Base-by-base conservation (phyloP, 2,329 filamentous ascomycete genomes). In the Aspergillus vadensis region DNA sequence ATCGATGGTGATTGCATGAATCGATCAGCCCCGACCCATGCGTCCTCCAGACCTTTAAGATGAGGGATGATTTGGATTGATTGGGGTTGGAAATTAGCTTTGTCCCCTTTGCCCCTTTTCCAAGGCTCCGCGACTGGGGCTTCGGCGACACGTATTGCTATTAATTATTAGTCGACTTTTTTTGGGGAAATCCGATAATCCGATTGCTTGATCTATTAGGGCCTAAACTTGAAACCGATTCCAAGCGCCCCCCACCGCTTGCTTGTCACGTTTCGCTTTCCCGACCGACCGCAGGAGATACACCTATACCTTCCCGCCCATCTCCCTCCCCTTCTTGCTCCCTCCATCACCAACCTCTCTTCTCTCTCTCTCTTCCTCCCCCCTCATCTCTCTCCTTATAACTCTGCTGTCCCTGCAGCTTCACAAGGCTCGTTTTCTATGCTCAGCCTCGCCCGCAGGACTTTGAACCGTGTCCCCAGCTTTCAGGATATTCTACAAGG, bases 401-500 rank as follows among this genome's bases (percentile, higher is more conserved):
- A 69, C 65, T 57, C 65, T 70, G 65, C 65, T 69, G 66, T 63
- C 48, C 66, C 43, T 74, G 70, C 71, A 69, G 68, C 67, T 61
- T 64, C 58, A 55, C 53, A 36, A 36, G 39, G 17, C 41, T 64
- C 63, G 66, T 70, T 65, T 74, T 76, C 70, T 75, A 77, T 78
- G 76, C 75, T 78, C 68, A 77, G 72, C 69, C 69, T 78, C 72
- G 76, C 75, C 62, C 75, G 75, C 65, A 77, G 72, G 67, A 78
- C 76, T 65, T 70, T 78, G 62, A 76, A 77, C 68, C 74, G 76
- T 67, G 76, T 77, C 65, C 76, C 76, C 68, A 78, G 76, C 72
- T 77, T 78, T 65, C 76, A 78, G 75, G 76, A 78, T 72, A 75
- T 78, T 65, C 70, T 78, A 69, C 76, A 78, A 77, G 75, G 76